These are phyloP conservation scores for Penicillium sclerotigenum DNA, from an alignment of 2,329 filamentous ascomycete species.

Conservation along the genomic window DNA sequence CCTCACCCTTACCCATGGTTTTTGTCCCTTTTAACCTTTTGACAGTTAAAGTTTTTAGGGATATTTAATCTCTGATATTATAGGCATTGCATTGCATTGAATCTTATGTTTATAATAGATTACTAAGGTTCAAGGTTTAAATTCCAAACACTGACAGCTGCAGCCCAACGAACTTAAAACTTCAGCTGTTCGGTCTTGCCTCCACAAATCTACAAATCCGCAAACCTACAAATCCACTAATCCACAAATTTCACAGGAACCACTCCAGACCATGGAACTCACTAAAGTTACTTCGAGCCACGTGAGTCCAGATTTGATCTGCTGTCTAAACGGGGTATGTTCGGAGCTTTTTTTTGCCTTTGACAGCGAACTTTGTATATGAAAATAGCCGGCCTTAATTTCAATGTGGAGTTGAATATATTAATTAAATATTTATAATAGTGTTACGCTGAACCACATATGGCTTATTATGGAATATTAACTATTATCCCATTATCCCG, in stretches of 20 bases:
- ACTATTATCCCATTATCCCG: background rate
- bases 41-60: slow-evolving; percentile 18
- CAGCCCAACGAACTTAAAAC: background rate
- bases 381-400: background rate
- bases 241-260: background rate
- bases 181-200: background rate
- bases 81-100: background rate
- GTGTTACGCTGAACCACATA: background rate
- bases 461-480: background rate
- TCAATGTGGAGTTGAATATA: background rate
- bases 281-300: background rate
- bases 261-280: background rate
- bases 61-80: background rate
- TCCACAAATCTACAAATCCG: background rate
- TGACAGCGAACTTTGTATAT: background rate
- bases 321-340: slow-evolving; percentile 10
- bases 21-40: background rate
- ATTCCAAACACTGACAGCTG: background rate
- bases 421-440: background rate
- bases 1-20: background rate
- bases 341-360: slow-evolving; percentile 8
- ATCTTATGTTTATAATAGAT: background rate
- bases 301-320: slow-evolving; percentile 13
- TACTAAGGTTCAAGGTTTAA: background rate
- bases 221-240: background rate